Conservation (phyloP, 2,329 filamentous ascomycete genomes). For the Stemphylium lycopersici region DNA sequence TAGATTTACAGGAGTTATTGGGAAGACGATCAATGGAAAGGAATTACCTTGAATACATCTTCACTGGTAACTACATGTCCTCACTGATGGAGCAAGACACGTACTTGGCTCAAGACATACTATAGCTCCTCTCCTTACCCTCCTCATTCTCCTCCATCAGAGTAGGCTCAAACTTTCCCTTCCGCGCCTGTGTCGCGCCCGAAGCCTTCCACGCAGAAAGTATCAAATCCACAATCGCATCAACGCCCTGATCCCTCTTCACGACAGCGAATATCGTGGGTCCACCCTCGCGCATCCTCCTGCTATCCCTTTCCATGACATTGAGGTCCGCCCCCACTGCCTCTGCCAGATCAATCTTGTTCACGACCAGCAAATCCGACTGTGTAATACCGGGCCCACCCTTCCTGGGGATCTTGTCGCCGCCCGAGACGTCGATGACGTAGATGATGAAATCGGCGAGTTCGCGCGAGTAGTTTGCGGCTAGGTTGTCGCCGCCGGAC, state of each 20-base stretch:
- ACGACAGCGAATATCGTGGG: constrained; percentile 97
- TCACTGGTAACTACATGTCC: no score
- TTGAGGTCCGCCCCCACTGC: constrained; percentile 86
- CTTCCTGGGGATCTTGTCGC: constrained; percentile 95
- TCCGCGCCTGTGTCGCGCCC: constrained; percentile 64
- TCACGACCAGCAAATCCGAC: constrained; percentile 90
- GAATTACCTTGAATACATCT: no score
- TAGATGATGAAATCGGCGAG: constrained; percentile 98
- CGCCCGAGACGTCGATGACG: constrained; percentile 95
- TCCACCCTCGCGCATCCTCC: constrained; percentile 92
- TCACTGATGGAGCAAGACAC: no score
- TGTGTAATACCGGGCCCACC: constrained; percentile 97
- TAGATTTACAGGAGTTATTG: no score
- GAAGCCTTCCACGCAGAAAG: constrained; percentile 91
- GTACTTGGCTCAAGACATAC: constrained; percentile 6
- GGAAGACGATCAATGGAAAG: no score
- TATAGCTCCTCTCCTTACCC: constrained; percentile 20
- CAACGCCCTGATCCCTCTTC: constrained; percentile 85
- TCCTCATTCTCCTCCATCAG: constrained; percentile 36
- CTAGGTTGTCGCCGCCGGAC: constrained; percentile 93
- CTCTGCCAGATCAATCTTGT: constrained; percentile 95
- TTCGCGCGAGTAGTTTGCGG: constrained; percentile 94
- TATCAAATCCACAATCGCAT: constrained; percentile 87
- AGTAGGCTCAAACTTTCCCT: constrained; percentile 42
- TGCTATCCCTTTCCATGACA: constrained; percentile 93